A percentile compares a stretch with the other conserved stretches of the same genome.
phyloP scores from a whole-genome alignment of 2,329 filamentous ascomycete genomes.

The Neoscytalidium dimidiatum region DNA sequence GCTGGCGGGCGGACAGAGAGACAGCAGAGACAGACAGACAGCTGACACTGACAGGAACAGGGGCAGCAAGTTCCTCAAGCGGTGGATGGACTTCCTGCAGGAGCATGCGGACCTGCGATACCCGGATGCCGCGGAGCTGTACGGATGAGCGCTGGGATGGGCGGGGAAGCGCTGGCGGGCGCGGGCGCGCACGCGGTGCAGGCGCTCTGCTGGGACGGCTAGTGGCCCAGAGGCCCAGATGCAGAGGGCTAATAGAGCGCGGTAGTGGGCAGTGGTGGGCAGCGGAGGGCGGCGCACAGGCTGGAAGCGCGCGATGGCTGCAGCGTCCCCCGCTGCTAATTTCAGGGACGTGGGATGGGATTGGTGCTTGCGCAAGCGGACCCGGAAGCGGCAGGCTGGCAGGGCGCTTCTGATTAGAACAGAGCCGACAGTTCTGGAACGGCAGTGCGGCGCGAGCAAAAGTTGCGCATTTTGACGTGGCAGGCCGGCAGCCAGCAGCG shows the following conservation, averaged over 20 bases:
- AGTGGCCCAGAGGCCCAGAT: too few species aligned
- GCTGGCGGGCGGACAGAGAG: too few species aligned
- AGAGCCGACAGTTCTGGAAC: neutral
- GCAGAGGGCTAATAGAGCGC: too few species aligned
- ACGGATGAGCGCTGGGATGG: slow-evolving; percentile 24
- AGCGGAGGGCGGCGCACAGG: neutral
- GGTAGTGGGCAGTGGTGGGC: neutral
- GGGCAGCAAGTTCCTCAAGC: slow-evolving; percentile 80
- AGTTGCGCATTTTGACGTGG: slow-evolving; percentile 1
- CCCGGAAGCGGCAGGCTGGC: too few species aligned
- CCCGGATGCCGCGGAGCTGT: slow-evolving; percentile 63
- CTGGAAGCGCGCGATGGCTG: slow-evolving; percentile 5
- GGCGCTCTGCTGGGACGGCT: too few species aligned
- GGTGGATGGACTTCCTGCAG: slow-evolving; percentile 90
- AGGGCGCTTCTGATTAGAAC: slow-evolving; percentile 5
- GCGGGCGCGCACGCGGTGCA: too few species aligned
- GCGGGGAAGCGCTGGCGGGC: too few species aligned
- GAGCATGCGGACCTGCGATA: slow-evolving; percentile 89
- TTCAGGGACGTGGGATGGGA: slow-evolving; percentile 4
- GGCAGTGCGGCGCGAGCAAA: neutral
- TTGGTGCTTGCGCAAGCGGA: neutral
- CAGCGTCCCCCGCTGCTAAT: slow-evolving; percentile 14
- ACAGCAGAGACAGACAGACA: too few species aligned
- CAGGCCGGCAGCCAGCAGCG: neutral
- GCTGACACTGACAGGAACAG: slow-evolving; percentile 46